Base-by-base conservation (phyloP, 2,329 filamentous ascomycete species). In the Cercospora zeina region DNA sequence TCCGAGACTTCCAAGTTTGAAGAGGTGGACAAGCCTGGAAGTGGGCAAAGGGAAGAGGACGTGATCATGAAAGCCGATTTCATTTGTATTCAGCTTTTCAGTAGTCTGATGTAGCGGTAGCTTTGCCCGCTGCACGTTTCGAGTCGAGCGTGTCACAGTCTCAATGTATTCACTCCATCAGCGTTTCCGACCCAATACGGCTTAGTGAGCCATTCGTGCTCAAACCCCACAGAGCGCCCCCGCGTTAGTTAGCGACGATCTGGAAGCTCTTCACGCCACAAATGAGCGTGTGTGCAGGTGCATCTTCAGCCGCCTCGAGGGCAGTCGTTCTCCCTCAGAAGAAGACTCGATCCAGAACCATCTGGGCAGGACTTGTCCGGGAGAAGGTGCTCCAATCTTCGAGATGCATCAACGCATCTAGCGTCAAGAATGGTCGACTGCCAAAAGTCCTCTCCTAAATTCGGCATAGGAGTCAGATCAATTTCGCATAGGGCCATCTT, bases 311-410 rank as follows among this genome's bases (percentile, higher is more conserved):
- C 11, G 39, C 39, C 16, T 19, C n/a, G 4, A 1, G 5, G 10
- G 11, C 4, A 11, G 3, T 42, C 16, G 39, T 13, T 1, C 5
- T 42, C 16, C 16, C 6, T 47, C 21, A 27, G 42, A 47, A 47
- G 14, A 47, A 24, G n/a, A n/a, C n/a, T 9, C 13, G 16, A 14
- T 27, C 21, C 13, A 47, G 24, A 5, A 1, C 21, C 21, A 5
- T 47, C 42, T 47, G 21, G 42, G 21, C 42, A 4, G 42, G 42
- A 21, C 42, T 47, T 14, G 42, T 47, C 21, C 42, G 24, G 21
- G 42, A 47, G 42, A 47, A 47, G 21, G 42, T 47, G 42, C 42
- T 47, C 42, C 42, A 47, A 14, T 47, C 42, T 27, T 47, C 42
- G 3, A 47, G 21, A 2, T 47, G 42, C 42, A 47, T 47, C 42